Evolutionary conservation across 768 basidiomycete species (phyloP).

Genomic region (Astraeus odoratus): DNA sequence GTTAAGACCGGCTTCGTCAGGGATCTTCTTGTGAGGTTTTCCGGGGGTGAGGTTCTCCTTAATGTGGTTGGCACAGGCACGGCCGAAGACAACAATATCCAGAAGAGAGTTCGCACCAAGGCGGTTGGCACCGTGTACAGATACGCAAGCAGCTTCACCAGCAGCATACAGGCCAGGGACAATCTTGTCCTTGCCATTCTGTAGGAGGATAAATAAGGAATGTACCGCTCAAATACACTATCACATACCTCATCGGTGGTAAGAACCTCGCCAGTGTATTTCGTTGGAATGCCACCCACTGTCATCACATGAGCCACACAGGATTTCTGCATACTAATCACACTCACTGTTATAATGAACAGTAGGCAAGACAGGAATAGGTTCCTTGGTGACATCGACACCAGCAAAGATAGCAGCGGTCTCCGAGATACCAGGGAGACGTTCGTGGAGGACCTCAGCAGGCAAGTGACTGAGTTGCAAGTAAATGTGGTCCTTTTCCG

Average conservation of each 20-base stretch:
- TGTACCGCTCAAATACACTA: background rate
- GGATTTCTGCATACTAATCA: background rate
- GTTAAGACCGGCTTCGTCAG: slow-evolving; percentile 77
- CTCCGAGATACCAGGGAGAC: slow-evolving; percentile 98
- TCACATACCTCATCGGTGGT: slow-evolving; percentile 59
- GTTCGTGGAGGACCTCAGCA: slow-evolving; percentile 90
- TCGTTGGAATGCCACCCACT: slow-evolving; percentile 99
- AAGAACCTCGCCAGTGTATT: slow-evolving; percentile 95
- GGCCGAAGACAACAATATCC: slow-evolving; percentile 98
- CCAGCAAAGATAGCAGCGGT: slow-evolving; percentile 98
- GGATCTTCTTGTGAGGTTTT: slow-evolving; percentile 83
- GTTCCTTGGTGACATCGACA: slow-evolving; percentile 99
- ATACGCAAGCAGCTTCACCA: slow-evolving; percentile 97
- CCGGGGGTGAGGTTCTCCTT: slow-evolving; percentile 84
- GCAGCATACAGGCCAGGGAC: slow-evolving; percentile 98
- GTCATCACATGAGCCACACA: slow-evolving; percentile 4
- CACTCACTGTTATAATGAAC: slow-evolving; percentile 96
- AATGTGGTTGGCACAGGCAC: slow-evolving; percentile 98
- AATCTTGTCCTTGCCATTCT: slow-evolving; percentile 84
- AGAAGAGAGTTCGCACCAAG: slow-evolving; percentile 98
- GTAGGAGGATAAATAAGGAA: slow-evolving; percentile 1
- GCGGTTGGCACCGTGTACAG: slow-evolving; percentile 98
- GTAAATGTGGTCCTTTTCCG: slow-evolving; percentile 96
- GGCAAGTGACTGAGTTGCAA: slow-evolving; percentile 97
- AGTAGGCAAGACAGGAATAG: slow-evolving; percentile 96